Base-by-base conservation (phyloP, 441 rosid genomes). In the Manihot esculenta region DNA sequence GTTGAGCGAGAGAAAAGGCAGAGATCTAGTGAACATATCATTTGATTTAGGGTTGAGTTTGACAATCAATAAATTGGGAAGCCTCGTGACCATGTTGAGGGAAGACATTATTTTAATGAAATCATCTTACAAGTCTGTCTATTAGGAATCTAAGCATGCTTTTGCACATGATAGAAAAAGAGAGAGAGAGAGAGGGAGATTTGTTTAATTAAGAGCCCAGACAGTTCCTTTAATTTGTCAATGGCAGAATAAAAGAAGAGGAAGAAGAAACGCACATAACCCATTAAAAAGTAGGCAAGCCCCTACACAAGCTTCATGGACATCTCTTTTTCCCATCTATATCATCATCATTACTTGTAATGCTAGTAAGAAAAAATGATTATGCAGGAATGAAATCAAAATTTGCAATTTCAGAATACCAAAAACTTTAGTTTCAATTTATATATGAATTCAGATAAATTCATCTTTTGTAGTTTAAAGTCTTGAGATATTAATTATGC, bases 71-170 rank as follows among this genome's bases (percentile, higher is more conserved):
- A 21, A 3, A 49, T 17, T 75, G 78, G 69, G 48, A n/a, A 47
- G 23, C 72, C 81, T 78, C 74, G 81, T 76, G 78, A 74, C 74
- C 18, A 10, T 48, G 61, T 41, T 53, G 42, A 48, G 58, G 60
- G 57, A 67, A 49, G 13, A 21, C 41, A 71, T 58, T 74, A 72
- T 48, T 78, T 56, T 67, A 81, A 24, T 73, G 3, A 23, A 38
- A 62, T 24, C 8, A 38, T 62, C 42, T 44, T 64, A 55, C 2
- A 53, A 75, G 45, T 59, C 51, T 67, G 68, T 61, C 61, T 49
- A 33, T 38, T 38, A 48, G 80, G 83, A 80, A 80, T 81, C 82
- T 67, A 64, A 57, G 79, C 85, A 79, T 76, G 57, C 33, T 8
- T 13, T 17, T 7, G 72, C 79, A 78, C 79, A 67, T 78, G 85